A percentile compares a stretch with the other conserved stretches of the same genome.
Conservation (phyloP, 108 stramenopile genomes). For the Aurantiochytrium sp. region DNA sequence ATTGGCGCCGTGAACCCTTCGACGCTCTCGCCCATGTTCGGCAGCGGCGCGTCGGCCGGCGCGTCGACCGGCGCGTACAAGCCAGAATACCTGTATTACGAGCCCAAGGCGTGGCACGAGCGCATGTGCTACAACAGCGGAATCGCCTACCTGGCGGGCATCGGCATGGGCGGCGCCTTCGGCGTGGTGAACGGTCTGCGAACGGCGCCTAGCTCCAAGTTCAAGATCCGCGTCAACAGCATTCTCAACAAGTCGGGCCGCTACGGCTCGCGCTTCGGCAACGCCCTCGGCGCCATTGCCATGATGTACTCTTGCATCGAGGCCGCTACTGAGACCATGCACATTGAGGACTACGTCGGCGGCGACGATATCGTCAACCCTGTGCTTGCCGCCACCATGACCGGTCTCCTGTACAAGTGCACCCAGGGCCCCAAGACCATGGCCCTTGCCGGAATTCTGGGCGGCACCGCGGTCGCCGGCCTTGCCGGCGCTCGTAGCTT, state of each 20-base stretch:
- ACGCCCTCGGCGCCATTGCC: slow-evolving; percentile 16
- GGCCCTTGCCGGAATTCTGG: background rate
- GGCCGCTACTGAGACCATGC: background rate
- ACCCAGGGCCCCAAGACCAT: slow-evolving; percentile 30
- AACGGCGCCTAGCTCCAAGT: background rate
- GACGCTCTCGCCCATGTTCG: slow-evolving; percentile 27
- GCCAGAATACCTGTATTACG: background rate
- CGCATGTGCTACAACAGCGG: slow-evolving; percentile 28
- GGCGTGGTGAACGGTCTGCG: slow-evolving; percentile 1
- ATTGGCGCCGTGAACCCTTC: background rate
- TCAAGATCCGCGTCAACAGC: slow-evolving; percentile 4
- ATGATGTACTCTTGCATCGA: slow-evolving; percentile 32
- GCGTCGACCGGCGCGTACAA: background rate
- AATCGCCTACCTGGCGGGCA: background rate
- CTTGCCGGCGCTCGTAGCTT: background rate
- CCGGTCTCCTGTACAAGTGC: slow-evolving; percentile 23
- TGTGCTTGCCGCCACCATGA: slow-evolving; percentile 7
- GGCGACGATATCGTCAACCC: background rate
- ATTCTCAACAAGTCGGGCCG: slow-evolving; percentile 26
- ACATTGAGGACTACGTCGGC: background rate
- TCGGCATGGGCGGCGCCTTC: background rate
- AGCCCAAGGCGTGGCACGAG: slow-evolving; percentile 11
- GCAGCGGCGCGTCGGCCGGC: background rate
- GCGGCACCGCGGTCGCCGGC: background rate
- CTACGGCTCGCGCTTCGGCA: slow-evolving; percentile 15